Percentiles rank a stretch among this genome's conserved stretches.
Conservation (phyloP, 305 asterid species). For the Solanum aculeatissimum region DNA sequence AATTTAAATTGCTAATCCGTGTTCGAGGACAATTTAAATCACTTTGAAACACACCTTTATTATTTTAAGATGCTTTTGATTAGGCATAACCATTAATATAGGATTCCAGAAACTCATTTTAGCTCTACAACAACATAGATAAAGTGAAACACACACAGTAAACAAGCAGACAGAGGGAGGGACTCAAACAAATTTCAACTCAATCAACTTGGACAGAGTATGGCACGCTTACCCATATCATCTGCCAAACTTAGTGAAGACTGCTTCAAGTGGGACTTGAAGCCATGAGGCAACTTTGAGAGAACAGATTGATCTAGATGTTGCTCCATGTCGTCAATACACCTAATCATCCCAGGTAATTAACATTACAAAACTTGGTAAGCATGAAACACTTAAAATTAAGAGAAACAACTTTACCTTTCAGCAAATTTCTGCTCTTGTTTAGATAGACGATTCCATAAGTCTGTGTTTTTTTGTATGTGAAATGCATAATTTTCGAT, state of each 20-base stretch:
- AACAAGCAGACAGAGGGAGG: not conserved
- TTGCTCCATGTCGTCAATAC: constrained; percentile 38
- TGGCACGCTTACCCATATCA: constrained; percentile 65
- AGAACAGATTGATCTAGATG: constrained; percentile 71
- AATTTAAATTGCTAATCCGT: not conserved
- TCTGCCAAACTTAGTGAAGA: constrained; percentile 76
- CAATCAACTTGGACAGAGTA: not conserved
- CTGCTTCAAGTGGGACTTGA: constrained; percentile 71
- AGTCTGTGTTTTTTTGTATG: constrained; percentile 45
- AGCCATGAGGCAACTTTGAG: constrained; percentile 67
- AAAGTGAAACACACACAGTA: not conserved
- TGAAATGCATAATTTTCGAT: constrained; percentile 65
- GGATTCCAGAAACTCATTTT: not conserved
- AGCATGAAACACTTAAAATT: not conserved
- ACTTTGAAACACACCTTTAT: not conserved
- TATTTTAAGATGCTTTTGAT: not conserved
- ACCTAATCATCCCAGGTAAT: constrained; percentile 30
- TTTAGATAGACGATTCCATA: constrained; percentile 57
- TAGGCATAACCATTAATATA: not conserved
- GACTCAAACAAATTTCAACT: not conserved
- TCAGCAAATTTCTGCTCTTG: constrained; percentile 55
- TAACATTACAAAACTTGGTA: not conserved
- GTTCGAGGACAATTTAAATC: not conserved
- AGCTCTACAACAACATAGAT: not conserved
- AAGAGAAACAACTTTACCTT: constrained; percentile 24